Percentiles rank a stretch among this genome's conserved stretches.
Conservation (phyloP, 2,329 filamentous ascomycete genomes). For the Alternaria panax region DNA sequence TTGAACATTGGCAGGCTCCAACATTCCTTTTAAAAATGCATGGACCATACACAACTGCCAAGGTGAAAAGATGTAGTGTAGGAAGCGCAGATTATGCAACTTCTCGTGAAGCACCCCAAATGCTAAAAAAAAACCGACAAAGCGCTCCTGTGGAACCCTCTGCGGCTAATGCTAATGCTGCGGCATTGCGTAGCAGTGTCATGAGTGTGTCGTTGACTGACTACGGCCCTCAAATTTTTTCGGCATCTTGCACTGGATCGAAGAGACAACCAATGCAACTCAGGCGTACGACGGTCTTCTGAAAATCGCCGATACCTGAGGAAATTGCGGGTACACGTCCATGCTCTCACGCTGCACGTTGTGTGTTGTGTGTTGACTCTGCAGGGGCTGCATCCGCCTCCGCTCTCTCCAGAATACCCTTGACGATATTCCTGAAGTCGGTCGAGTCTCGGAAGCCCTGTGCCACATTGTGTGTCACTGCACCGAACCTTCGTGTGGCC, state of each 20-base stretch:
- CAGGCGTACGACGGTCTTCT: conserved; percentile 9
- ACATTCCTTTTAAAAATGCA: not conserved
- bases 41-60: not conserved
- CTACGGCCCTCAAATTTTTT: not conserved
- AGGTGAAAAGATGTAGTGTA: not conserved
- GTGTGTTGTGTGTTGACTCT: not conserved
- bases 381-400: conserved; percentile 12
- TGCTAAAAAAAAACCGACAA: not conserved
- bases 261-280: not conserved
- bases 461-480: not conserved
- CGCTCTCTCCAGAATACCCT: conserved; percentile 26
- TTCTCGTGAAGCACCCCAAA: not conserved
- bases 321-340: not conserved
- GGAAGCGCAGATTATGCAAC: not conserved
- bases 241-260: not conserved
- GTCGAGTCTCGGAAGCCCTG: conserved; percentile 11
- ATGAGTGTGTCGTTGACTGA: not conserved
- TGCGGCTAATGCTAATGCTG: not conserved
- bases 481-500: conserved; percentile 23
- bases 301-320: not conserved
- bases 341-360: not conserved
- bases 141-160: not conserved
- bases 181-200: not conserved
- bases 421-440: conserved; percentile 30
- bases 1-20: not conserved